Evolutionary conservation across 2,329 filamentous ascomycete genomes (phyloP).

Genomic region (Xylaria sp.): DNA sequence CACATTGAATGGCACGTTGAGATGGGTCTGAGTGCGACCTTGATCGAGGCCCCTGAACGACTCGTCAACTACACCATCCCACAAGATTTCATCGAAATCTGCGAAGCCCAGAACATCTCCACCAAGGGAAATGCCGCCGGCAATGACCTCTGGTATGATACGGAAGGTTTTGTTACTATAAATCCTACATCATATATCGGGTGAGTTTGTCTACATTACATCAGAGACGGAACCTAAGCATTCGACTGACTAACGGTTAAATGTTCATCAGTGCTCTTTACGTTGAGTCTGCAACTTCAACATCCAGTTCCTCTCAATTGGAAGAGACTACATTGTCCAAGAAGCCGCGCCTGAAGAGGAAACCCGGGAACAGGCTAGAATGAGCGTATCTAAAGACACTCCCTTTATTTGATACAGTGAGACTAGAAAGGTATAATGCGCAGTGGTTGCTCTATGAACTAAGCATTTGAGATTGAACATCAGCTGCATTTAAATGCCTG

Average conservation of each 20-base stretch:
- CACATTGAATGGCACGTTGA: slow-evolving; percentile 71
- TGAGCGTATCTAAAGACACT: neutral
- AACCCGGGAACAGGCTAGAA: slow-evolving; percentile 7
- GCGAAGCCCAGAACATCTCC: slow-evolving; percentile 58
- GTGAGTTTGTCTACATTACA: slow-evolving; percentile 34
- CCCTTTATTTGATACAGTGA: neutral
- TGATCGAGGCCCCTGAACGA: slow-evolving; percentile 67
- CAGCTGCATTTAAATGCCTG: neutral
- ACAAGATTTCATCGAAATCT: slow-evolving; percentile 62
- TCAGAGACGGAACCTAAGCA: neutral
- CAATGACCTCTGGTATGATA: slow-evolving; percentile 43
- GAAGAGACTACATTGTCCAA: neutral
- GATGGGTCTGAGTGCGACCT: slow-evolving; percentile 65
- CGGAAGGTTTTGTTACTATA: slow-evolving; percentile 44
- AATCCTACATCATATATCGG: slow-evolving; percentile 44
- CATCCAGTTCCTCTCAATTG: neutral
- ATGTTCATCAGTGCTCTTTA: slow-evolving; percentile 19
- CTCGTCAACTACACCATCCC: slow-evolving; percentile 67
- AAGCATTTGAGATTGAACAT: neutral
- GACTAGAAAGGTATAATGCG: neutral
- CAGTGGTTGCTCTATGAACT: neutral
- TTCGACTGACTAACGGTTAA: slow-evolving; percentile 13
- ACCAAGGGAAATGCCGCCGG: slow-evolving; percentile 73
- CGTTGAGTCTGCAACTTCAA: neutral
- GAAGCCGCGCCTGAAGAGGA: slow-evolving; percentile 8